phyloP scores from a whole-genome alignment of 345 rosid genomes.

The Aquilaria sinensis region DNA sequence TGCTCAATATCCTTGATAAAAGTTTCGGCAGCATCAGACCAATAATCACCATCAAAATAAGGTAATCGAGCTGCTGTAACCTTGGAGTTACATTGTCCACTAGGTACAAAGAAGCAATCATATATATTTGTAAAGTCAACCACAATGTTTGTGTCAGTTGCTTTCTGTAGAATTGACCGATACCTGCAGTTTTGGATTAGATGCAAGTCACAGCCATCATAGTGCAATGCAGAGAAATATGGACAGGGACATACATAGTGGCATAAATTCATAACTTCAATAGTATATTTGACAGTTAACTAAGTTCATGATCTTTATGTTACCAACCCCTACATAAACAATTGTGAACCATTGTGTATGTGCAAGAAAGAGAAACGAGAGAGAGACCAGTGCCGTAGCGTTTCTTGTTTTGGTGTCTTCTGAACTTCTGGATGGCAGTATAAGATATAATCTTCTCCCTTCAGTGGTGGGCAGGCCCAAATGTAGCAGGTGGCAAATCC shows the following conservation, averaged over 20 bases:
- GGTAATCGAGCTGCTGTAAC: slow-evolving; percentile 46
- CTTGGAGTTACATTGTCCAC: slow-evolving; percentile 22
- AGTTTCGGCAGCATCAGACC: slow-evolving; percentile 37
- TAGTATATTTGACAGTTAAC: no score
- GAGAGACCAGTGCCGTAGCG: slow-evolving; percentile 49
- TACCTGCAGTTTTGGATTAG: slow-evolving; percentile 32
- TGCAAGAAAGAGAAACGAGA: background rate
- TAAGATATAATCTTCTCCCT: slow-evolving; percentile 87
- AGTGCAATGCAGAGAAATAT: slow-evolving; percentile 1
- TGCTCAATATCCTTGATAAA: slow-evolving; percentile 22
- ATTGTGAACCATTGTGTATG: background rate
- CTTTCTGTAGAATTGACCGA: slow-evolving; percentile 33
- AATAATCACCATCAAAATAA: slow-evolving; percentile 54
- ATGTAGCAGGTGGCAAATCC: slow-evolving; percentile 85
- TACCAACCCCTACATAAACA: background rate
- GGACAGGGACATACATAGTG: background rate
- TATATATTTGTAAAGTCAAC: slow-evolving; percentile 33
- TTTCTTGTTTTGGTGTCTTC: slow-evolving; percentile 78
- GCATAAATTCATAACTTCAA: no score
- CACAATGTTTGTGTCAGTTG: slow-evolving; percentile 25
- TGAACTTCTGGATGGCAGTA: slow-evolving; percentile 91
- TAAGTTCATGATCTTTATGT: background rate
- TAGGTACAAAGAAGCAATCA: slow-evolving; percentile 34
- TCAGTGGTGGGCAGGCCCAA: slow-evolving; percentile 91
- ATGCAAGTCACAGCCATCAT: slow-evolving; percentile 8